A percentile compares a stretch with the other conserved stretches of the same genome.
phyloP scores from a whole-genome alignment of 768 basidiomycete genomes.

The Amanita inopinata region DNA sequence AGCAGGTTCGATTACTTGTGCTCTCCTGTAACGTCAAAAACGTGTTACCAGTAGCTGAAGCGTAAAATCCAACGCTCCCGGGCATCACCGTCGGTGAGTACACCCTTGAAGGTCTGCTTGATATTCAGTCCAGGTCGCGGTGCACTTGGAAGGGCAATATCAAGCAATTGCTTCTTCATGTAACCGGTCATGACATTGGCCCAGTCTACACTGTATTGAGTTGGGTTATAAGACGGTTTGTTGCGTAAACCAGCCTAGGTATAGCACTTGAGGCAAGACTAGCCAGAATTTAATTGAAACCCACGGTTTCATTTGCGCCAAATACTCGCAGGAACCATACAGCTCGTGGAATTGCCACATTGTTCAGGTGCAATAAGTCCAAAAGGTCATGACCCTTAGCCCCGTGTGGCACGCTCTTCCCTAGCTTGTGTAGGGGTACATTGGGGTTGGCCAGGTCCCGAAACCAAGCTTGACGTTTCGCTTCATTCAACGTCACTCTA shows the following conservation, averaged over 20 bases:
- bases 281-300: conserved; percentile 8
- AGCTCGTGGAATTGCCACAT: conserved; percentile 72
- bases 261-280: conserved; percentile 1
- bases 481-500: conserved; percentile 73
- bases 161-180: conserved; percentile 72
- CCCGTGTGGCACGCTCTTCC: conserved; percentile 80
- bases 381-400: conserved; percentile 79
- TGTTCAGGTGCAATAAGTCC: conserved; percentile 66
- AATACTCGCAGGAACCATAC: conserved; percentile 85
- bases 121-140: conserved; percentile 70
- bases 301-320: conserved; percentile 79
- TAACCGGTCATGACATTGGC: conserved; percentile 73
- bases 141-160: conserved; percentile 73
- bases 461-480: conserved; percentile 77
- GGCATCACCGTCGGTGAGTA: conserved; percentile 60
- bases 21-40: neutral
- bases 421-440: conserved; percentile 72
- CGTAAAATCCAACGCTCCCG: conserved; percentile 72
- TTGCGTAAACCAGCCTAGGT: conserved; percentile 62
- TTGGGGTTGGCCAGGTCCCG: conserved; percentile 72
- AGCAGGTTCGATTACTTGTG: conserved; percentile 2
- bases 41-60: conserved; percentile 63
- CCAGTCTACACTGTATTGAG: conserved; percentile 81
- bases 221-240: conserved; percentile 73
- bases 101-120: conserved; percentile 77